Percentiles rank a stretch among this genome's conserved stretches.
These are phyloP conservation scores for Curvularia verruculosa DNA, from an alignment of 2,329 filamentous ascomycete species.

Conservation along the genomic window DNA sequence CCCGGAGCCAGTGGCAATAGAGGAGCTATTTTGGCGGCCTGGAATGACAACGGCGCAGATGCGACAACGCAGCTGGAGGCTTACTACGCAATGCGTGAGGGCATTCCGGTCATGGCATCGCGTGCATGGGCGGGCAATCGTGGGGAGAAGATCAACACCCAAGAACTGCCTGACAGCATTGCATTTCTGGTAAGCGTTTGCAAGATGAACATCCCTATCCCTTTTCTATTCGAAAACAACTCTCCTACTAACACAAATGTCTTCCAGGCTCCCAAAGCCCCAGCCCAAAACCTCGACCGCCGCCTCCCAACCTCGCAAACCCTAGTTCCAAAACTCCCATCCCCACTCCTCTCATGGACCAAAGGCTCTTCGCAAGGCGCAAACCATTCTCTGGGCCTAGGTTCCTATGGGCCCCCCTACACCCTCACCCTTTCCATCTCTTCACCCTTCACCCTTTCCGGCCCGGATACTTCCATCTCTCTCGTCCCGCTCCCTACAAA, in stretches of 20 bases:
- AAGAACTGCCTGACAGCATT: constrained; percentile 44
- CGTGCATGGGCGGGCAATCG: constrained; percentile 52
- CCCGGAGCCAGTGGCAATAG: constrained; percentile 39
- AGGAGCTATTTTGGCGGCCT: constrained; percentile 51
- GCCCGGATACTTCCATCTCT: constrained; percentile 52
- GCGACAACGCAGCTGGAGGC: constrained; percentile 57
- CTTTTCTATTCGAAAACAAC: neutral
- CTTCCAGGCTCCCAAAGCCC: constrained; percentile 41
- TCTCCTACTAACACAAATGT: neutral
- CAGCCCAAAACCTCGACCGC: constrained; percentile 56
- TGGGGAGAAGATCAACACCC: constrained; percentile 40
- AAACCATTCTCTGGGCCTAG: constrained; percentile 36
- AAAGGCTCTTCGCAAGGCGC: constrained; percentile 9
- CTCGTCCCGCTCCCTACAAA: constrained; percentile 31
- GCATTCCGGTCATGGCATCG: constrained; percentile 54
- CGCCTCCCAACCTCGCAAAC: constrained; percentile 21
- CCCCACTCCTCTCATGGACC: constrained; percentile 45
- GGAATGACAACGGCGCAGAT: constrained; percentile 59
- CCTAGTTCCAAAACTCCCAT: neutral
- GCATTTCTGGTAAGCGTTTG: constrained; percentile 36
- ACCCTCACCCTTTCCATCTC: constrained; percentile 49
- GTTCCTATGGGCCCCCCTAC: constrained; percentile 57
- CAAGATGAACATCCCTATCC: neutral
- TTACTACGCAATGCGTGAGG: constrained; percentile 55
- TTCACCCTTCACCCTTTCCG: constrained; percentile 54